These are phyloP conservation scores for Naganishia liquefaciens DNA, from an alignment of 1,284 basidiomycete species.

Conservation along the genomic window DNA sequence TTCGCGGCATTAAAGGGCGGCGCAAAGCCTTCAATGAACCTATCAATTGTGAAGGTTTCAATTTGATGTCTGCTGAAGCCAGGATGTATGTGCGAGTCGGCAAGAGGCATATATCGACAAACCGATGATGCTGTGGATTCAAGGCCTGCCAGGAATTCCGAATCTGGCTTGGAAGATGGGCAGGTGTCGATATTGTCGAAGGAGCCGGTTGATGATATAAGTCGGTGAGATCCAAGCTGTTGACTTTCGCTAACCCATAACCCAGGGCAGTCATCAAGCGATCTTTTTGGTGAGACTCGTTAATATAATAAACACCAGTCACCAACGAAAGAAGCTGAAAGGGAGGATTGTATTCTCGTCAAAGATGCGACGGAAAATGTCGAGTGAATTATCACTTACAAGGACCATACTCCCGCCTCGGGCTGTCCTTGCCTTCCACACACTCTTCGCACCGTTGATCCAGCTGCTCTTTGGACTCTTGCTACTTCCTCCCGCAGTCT, in stretches of 20 bases:
- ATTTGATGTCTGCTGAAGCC: slow-evolving; percentile 46
- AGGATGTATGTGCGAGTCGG: slow-evolving; percentile 75
- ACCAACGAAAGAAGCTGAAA: slow-evolving; percentile 46
- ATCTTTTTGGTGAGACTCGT: slow-evolving; percentile 38
- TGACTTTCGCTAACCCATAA: slow-evolving; percentile 5
- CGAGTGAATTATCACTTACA: slow-evolving; percentile 55
- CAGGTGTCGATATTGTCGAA: neutral
- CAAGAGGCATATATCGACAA: slow-evolving; percentile 79
- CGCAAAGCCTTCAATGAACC: slow-evolving; percentile 24
- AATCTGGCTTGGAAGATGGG: slow-evolving; percentile 7
- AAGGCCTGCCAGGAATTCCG: slow-evolving; percentile 66
- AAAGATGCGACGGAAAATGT: slow-evolving; percentile 6
- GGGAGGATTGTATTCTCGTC: slow-evolving; percentile 3
- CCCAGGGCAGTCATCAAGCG: slow-evolving; percentile 10
- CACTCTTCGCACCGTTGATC: slow-evolving; percentile 42
- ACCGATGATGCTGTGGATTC: slow-evolving; percentile 68
- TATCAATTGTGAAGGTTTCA: slow-evolving; percentile 42
- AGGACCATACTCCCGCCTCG: slow-evolving; percentile 78
- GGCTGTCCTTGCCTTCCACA: slow-evolving; percentile 70
- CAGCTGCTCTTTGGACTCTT: slow-evolving; percentile 16
- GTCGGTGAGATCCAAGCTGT: slow-evolving; percentile 14
- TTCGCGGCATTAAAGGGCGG: slow-evolving; percentile 49
- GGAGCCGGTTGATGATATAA: slow-evolving; percentile 16
- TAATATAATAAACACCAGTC: slow-evolving; percentile 51
- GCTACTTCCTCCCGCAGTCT: neutral